Base-by-base conservation (phyloP, 2,329 filamentous ascomycete species). In the Botrytis fabae region DNA sequence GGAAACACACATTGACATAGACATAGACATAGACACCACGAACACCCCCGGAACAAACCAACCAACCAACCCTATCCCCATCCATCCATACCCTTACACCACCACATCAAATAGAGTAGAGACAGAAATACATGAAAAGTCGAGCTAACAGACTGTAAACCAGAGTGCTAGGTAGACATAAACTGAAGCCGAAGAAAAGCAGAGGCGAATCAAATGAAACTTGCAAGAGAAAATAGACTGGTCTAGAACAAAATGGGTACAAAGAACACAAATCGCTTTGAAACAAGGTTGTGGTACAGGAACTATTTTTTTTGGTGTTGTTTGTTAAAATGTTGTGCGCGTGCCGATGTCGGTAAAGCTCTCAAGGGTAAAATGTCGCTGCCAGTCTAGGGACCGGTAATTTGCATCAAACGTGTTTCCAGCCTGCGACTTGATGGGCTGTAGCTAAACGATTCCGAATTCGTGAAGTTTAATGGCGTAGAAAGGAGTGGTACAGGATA, bases 1-100 rank as follows among this genome's bases (percentile, higher is more conserved):
- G 25, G 28, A 68, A 68, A 32, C 9, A 66, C 32, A 57, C 25
- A 42, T 57, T 28, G n/a, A 57, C 65, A 14, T 25, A 42, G 65
- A 68, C 65, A 42, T 57, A 57, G n/a, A 57, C 65, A 14, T 25
- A 42, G 65, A 68, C 65, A 68, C 65, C 65, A 42, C 35, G 22
- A 54, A 68, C 65, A 57, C 48, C 65, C 28, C 48, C 10, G 22
- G 12, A 42, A 68, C 65, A 51, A 68, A 57, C 18, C 48, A 42
- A 2, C 35, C 60, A 28, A 57, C 60, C 16, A 61, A 38, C 3
- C 32, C 62, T 22, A 57, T 42, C 35, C 48, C 48, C 10, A 42
- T 28, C n/a, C 48, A 18, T 9, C 48, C 48, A 32, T 42, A 32
- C 25, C 48, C 20, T 57, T 68, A 57, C 35, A 68, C 35, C 48